Evolutionary conservation across 2,329 filamentous ascomycete genomes (phyloP).

Genomic region (Botrytis tulipae): DNA sequence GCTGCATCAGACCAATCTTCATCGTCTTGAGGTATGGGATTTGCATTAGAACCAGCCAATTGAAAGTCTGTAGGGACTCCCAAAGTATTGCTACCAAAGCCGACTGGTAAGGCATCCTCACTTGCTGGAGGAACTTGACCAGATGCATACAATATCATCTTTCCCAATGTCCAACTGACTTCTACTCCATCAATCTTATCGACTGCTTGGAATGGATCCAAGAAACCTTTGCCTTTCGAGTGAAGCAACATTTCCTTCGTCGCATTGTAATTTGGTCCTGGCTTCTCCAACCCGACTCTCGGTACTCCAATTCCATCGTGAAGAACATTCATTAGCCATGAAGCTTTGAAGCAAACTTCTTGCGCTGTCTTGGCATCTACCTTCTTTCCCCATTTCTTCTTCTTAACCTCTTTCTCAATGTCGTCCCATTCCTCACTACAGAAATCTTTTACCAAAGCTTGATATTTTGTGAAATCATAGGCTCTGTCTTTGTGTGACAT

Average conservation of each 20-base stretch:
- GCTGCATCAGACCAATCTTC: constrained; percentile 55
- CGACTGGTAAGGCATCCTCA: constrained; percentile 69
- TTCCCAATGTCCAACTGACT: constrained; percentile 95
- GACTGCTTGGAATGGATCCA: constrained; percentile 87
- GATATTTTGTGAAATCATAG: constrained; percentile 89
- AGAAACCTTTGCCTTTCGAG: constrained; percentile 70
- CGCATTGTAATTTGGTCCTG: constrained; percentile 58
- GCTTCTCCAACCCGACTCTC: constrained; percentile 72
- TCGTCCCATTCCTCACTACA: constrained; percentile 79
- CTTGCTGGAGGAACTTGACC: constrained; percentile 73
- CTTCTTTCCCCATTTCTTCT: constrained; percentile 73
- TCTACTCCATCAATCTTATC: constrained; percentile 90
- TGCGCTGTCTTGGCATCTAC: constrained; percentile 70
- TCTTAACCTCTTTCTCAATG: constrained; percentile 65
- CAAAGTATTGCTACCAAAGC: constrained; percentile 80
- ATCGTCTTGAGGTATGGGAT: constrained; percentile 42
- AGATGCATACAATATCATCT: constrained; percentile 92
- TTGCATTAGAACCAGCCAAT: constrained; percentile 62
- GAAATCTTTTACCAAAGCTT: constrained; percentile 78
- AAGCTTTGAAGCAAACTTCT: constrained; percentile 95
- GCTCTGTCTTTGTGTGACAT: constrained; percentile 71
- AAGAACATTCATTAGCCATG: constrained; percentile 94
- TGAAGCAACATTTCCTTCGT: constrained; percentile 68
- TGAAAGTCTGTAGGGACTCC: constrained; percentile 75
- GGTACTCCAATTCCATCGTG: constrained; percentile 96